A percentile compares a stretch with the other conserved stretches of the same genome.
These are phyloP conservation scores for Petunia axillaris DNA, from an alignment of 257 asterid species.

Conservation along the genomic window DNA sequence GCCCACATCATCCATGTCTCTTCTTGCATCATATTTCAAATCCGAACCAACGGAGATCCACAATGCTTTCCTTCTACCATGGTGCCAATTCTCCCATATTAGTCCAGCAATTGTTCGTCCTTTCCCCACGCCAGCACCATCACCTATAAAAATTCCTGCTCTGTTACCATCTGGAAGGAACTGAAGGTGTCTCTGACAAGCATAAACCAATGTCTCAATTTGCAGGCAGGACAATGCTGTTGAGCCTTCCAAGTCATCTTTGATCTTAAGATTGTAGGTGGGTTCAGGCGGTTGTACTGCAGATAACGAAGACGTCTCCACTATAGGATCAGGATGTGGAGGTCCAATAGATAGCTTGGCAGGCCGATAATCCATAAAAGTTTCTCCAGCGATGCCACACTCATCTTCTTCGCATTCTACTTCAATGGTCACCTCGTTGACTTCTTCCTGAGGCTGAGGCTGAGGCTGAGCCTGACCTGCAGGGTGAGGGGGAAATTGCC, in stretches of 20 bases:
- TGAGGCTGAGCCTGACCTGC: slow-evolving; percentile 29
- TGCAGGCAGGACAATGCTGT: slow-evolving; percentile 89
- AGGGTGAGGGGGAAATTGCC: slow-evolving; percentile 50
- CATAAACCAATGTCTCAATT: slow-evolving; percentile 95
- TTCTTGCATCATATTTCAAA: slow-evolving; percentile 88
- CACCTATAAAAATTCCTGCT: slow-evolving; percentile 98
- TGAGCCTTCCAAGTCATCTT: slow-evolving; percentile 75
- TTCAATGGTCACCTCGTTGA: slow-evolving; percentile 93
- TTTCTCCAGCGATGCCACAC: slow-evolving; percentile 96
- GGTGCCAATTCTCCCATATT: slow-evolving; percentile 98
- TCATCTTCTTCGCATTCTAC: slow-evolving; percentile 99
- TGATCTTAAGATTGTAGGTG: slow-evolving; percentile 70
- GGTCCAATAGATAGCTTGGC: slow-evolving; percentile 85
- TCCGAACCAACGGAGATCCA: slow-evolving; percentile 99
- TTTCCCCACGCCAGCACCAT: slow-evolving; percentile 99
- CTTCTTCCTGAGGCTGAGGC: slow-evolving; percentile 75
- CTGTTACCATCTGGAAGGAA: slow-evolving; percentile 81
- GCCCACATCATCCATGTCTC: slow-evolving; percentile 96
- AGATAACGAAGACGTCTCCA: slow-evolving; percentile 93
- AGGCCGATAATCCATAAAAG: slow-evolving; percentile 94
- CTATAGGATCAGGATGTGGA: slow-evolving; percentile 94
- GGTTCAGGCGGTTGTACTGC: slow-evolving; percentile 99
- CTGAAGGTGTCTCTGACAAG: slow-evolving; percentile 97
- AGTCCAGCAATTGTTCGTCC: slow-evolving; percentile 97
- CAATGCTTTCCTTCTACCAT: slow-evolving; percentile 82